Evolutionary conservation across 805 yeast species (phyloP).

Genomic region (Saccharomycopsis oosterbeekiorum): DNA sequence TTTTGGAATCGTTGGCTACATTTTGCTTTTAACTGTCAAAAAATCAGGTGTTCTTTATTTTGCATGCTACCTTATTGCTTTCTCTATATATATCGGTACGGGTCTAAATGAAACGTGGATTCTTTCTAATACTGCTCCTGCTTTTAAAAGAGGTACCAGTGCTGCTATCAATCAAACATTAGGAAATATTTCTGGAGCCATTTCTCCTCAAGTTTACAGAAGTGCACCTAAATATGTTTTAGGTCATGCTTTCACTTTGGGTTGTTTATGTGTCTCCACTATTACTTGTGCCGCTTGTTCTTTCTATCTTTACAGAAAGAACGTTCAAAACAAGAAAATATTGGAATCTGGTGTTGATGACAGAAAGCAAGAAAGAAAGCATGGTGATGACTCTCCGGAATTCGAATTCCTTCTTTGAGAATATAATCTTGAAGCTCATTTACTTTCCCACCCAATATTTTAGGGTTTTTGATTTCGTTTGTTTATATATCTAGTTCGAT

Average conservation of each 20-base stretch:
- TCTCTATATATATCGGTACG: slow-evolving; percentile 30
- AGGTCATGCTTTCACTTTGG: slow-evolving; percentile 34
- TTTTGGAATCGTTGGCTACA: slow-evolving; percentile 27
- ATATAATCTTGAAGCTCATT: background rate
- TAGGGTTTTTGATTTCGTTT: background rate
- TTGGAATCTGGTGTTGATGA: slow-evolving; percentile 2
- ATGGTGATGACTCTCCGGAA: background rate
- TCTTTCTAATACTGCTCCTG: slow-evolving; percentile 33
- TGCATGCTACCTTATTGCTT: slow-evolving; percentile 29
- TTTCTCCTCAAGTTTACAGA: slow-evolving; percentile 35
- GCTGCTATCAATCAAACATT: slow-evolving; percentile 34
- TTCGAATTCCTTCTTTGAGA: slow-evolving; percentile 1
- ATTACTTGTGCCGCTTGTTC: background rate
- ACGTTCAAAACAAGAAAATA: background rate
- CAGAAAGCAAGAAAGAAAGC: slow-evolving; percentile 7
- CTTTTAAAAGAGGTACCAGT: slow-evolving; percentile 34
- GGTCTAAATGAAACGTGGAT: slow-evolving; percentile 36
- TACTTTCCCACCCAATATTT: background rate
- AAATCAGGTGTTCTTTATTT: slow-evolving; percentile 29
- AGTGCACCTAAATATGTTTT: slow-evolving; percentile 28
- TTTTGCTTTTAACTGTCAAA: slow-evolving; percentile 24
- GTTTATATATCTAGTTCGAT: background rate
- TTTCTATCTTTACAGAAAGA: slow-evolving; percentile 3
- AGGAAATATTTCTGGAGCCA: slow-evolving; percentile 37
- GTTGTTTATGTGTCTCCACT: slow-evolving; percentile 18